phyloP scores from a whole-genome alignment of 2,329 filamentous ascomycete genomes.

The Diaporthe ampelina region DNA sequence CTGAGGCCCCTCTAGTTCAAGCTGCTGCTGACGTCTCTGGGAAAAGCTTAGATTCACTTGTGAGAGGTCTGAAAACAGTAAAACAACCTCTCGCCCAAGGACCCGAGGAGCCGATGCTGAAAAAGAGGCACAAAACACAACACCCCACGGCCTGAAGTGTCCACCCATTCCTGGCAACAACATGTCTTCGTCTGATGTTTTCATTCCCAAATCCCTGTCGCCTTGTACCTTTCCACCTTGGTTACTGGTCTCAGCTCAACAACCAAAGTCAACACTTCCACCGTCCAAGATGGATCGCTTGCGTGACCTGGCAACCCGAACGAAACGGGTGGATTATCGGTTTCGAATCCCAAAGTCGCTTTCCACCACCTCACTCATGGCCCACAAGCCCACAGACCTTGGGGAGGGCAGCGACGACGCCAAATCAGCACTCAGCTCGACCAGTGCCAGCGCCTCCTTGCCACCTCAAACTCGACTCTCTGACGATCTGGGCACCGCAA shows the following conservation, averaged over 20 bases:
- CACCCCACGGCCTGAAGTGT: not conserved
- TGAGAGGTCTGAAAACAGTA: not conserved
- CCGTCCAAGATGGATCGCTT: constrained; percentile 24
- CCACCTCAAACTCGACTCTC: not conserved
- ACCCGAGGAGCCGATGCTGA: no score
- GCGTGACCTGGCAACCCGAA: constrained; percentile 19
- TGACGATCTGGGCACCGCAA: not conserved
- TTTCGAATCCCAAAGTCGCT: constrained; percentile 16
- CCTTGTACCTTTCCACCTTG: constrained; percentile 2
- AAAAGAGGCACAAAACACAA: not conserved
- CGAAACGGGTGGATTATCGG: not conserved
- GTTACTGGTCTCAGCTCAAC: constrained; percentile 16
- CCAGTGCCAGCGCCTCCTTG: not conserved
- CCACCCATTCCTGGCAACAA: not conserved
- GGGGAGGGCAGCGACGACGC: not conserved
- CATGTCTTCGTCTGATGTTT: not conserved
- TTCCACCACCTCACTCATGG: constrained; percentile 1
- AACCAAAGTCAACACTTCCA: not conserved
- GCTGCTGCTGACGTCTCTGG: not conserved
- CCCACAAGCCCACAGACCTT: not conserved
- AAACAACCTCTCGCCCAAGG: not conserved
- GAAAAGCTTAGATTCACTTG: not conserved
- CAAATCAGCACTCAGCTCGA: not conserved
- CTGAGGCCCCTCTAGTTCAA: not conserved
- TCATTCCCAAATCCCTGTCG: not conserved